Conservation (phyloP, 208 protist genomes). For the Sergeia podlipaevii region DNA sequence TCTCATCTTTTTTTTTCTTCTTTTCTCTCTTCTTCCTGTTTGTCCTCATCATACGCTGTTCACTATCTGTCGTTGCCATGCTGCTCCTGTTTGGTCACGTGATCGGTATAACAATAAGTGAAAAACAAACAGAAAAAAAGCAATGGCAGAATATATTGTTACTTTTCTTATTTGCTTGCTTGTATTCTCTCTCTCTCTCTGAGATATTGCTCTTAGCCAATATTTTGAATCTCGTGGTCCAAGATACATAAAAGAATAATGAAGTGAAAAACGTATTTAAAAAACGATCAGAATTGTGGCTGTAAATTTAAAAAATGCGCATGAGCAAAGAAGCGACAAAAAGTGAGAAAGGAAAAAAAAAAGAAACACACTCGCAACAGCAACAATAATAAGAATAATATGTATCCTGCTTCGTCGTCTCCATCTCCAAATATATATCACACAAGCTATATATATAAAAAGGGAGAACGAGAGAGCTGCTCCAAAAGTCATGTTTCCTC, state of each 20-base stretch:
- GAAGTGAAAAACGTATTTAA: constrained; percentile 10
- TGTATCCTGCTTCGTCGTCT: background rate
- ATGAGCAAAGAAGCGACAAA: constrained; percentile 10
- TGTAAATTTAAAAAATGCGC: constrained; percentile 1
- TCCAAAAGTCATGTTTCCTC: background rate
- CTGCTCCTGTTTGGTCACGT: too few relatives aligned
- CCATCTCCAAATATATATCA: too few relatives aligned
- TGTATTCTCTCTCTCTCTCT: too few relatives aligned
- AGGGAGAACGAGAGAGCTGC: too few relatives aligned
- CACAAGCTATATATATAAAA: too few relatives aligned
- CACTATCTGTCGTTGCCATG: too few relatives aligned
- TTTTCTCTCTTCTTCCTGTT: too few relatives aligned
- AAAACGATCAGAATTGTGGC: constrained; percentile 6
- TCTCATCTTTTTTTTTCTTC: too few relatives aligned
- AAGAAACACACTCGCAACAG: constrained; percentile 12
- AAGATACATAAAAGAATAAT: constrained; percentile 10
- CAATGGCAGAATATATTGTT: background rate
- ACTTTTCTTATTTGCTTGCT: background rate
- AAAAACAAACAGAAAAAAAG: background rate
- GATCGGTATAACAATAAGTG: background rate
- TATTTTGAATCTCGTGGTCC: too few relatives aligned
- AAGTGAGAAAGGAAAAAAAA: constrained; percentile 7
- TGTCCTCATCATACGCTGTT: too few relatives aligned
- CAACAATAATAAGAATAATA: too few relatives aligned
- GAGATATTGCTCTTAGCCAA: too few relatives aligned